Evolutionary conservation across 2,329 filamentous ascomycete genomes (phyloP), one percentile per base, ranked within the genome.

Genomic region (Akanthomyces muscarius): DNA sequence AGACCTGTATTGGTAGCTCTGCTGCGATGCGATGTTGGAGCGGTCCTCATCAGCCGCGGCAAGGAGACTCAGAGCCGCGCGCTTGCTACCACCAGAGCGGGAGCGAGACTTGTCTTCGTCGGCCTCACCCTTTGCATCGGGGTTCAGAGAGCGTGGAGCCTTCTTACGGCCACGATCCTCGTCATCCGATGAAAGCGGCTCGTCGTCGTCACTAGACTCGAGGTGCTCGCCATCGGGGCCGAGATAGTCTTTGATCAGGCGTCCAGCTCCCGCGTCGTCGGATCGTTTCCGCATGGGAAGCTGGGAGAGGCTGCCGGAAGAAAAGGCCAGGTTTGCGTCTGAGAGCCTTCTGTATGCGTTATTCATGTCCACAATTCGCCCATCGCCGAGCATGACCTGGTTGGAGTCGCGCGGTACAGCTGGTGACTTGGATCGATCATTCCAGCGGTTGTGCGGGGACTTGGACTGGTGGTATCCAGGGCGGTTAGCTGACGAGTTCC

Each of bases 31-130:
- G 67, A 89, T 78, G 69, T 82, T 74, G 67, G 83, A 80, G 30
- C 91, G 84, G 72, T 94, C 90, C 80, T 92, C 88, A 71, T 94
- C 89, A 0, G 88, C 88, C 7, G 89, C 89, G 45, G 88, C 89
- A 60, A 93, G 77, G 62, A 92, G 74, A 69, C 87, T 91, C 71
- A 81, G 77, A 0, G 82, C 78, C 68, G 79, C 80, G 64, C 76
- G 75, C 66, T 75, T 71, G 66, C 74, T 66, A 69, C 77, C 73
- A 61, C 68, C 75, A 1, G 76, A 66, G 71, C 66, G 68, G 66
- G 62, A 72, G 11, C 50, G 67, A 5, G 67, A 69, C 42, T 74
- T 73, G 28, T 76, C 75, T 5, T 71, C 70, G 4, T 69, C 69
- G 25, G 14, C 14, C 45, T 75, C 71, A 23, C 74, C 70, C 63